Evolutionary conservation across 352 stramenopile genomes (phyloP), one percentile per base, ranked within the genome.

Genomic region (Achlya hypogyna): DNA sequence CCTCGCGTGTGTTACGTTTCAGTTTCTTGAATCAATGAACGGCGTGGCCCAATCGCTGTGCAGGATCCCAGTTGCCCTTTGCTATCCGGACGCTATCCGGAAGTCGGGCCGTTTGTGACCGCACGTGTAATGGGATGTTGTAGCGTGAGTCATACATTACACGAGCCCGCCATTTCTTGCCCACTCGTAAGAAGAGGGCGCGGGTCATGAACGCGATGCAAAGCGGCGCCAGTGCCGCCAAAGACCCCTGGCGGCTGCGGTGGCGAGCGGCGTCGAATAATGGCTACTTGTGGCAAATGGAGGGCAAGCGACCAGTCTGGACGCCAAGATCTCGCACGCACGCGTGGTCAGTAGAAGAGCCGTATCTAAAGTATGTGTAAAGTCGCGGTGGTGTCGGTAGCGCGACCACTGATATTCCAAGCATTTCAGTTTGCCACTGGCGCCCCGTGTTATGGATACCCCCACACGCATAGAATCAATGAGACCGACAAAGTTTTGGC

Each of bases 1-100:
- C 25, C 25, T 12, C 20, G 25, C 6, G 49, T 16, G 25, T 22
- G 49, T 56, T 27, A 56, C 25, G 49, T 31, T 18, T 56, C 25
- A 20, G 14, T 56, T 56, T 56, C 25, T 56, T 56, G 49, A 56
- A 56, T 56, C 49, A 56, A 56, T 56, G 49, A 56, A 12, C 16
- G 12, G 38, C 38, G n/a, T n/a, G 38, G 38, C 38, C 38, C 38
- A 45, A 45, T 45, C 38, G n/a, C 38, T n/a, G 12, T 10, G 12
- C 38, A 18, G 12, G 38, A 18, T 45, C n/a, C 38, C 14, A 18
- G 38, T 45, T 45, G 38, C 38, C 38, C 38, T 45, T 45, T 45
- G 2, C 1, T 45, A 45, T 45, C 38, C 38, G 38, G 38, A 45
- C 38, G 2, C 12, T n/a, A 45, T 45, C 38, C 38, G 38, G 38